Base-by-base conservation (phyloP, 2,329 filamentous ascomycete species). In the Alternaria sp. region DNA sequence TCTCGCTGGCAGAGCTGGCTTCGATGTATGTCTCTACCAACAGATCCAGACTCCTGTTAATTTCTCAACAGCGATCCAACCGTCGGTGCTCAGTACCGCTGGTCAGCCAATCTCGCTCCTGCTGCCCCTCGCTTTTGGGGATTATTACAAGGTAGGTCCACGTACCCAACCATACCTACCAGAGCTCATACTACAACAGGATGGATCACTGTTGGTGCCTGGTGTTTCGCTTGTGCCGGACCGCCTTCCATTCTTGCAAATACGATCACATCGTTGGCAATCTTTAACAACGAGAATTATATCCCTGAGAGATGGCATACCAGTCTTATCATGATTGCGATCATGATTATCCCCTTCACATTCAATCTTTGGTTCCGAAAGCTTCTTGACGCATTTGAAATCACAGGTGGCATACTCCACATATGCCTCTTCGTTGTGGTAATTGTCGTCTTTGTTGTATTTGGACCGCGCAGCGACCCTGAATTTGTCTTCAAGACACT, bases 351-450 rank as follows among this genome's bases (percentile, higher is more conserved):
- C 4, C 73, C 78, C 1, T 69, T 81, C 6, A 59, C 70, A 2
- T 75, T 82, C 57, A 86, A 86, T 62, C 77, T 80, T 2, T 75
- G 81, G 42, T 76, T 81, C n/a, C 79, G 80, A 1, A 78, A 77
- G 12, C 59, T 81, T 1, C 71, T 86, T 2, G 81, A 82, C 6
- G 64, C 76, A 1, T 72, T 84, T 48, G 84, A 87, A 65, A 79
- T 80, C 4, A 66, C 80, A 11, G 76, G 83, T 24, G 75, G 83
- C 4, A 73, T 83, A 18, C 56, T 85, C 5, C 84, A 86, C 59
- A 72, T 85, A 24, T 66, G 80, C 18, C 81, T 83, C 6, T 82
- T 85, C 62, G 80, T 85, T 56, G 82, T 79, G 4, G 78, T 84
- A 53, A 71, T 85, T 18, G 79, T 83, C 11, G 74, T 81, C 3